Base-by-base conservation (phyloP, 1,284 basidiomycete species). In the Cryptococcus amylolentus region DNA sequence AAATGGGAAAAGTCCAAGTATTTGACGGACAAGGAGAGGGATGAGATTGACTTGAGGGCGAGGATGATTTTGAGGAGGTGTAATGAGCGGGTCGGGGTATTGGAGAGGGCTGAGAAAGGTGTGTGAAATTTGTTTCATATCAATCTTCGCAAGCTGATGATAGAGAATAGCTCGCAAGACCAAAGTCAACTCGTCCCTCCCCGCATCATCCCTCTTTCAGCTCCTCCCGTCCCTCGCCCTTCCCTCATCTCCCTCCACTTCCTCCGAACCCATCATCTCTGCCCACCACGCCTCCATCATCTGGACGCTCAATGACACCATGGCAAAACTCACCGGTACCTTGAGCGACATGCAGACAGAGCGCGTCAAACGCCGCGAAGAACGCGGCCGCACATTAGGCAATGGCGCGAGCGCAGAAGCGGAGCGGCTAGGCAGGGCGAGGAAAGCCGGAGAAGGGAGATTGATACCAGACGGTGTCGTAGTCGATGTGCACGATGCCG, bases 1-100 rank as follows among this genome's bases (percentile, higher is more conserved):
- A 42, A 42, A 42, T 42, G 41, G 41, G 41, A 42, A 42, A 42
- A 23, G 41, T 10, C 20, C 7, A 42, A 42, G 16, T 42, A 42
- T 48, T 68, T 84, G 9, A 79, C 66, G 4, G 82, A 84, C 53
- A 70, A 76, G 18, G 82, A 84, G 61, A 69, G 81, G 50, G 82
- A 83, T 62, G 82, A 83, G 72, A 80, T 84, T 54, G 82, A 84
- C 70, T 75, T 81, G 52, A 76, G 80, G 59, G 79, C 80, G 31
- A 80, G 80, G 61, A 77, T 82, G 61, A 78, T 81, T 6, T 62
- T 84, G 47, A 76, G 81, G 61, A 71, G 77, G 60, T 81, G 79
- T 56, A 75, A 81, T 6, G 80, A 81, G 46, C 69, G 80, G 13
- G 78, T 83, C 20, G 69, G 72, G 43, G 68, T 77, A 54, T 70